Percentiles rank a stretch among this genome's conserved stretches.
These are phyloP conservation scores for Chlorella vulgaris DNA, from an alignment of 139 green algal genomes.

Conservation along the genomic window DNA sequence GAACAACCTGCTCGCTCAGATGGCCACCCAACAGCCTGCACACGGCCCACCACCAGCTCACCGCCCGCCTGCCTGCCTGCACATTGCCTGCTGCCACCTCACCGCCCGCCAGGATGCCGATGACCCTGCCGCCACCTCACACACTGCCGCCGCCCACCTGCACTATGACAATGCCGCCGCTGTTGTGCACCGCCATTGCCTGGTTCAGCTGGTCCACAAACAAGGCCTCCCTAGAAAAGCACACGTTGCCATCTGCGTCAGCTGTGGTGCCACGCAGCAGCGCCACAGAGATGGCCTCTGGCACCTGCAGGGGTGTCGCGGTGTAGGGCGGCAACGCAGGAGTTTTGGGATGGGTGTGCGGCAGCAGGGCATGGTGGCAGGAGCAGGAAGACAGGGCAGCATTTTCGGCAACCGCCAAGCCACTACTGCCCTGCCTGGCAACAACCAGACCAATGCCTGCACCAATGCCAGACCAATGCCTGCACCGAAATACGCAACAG, in stretches of 20 bases:
- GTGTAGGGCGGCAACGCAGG: not conserved
- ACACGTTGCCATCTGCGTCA: conserved; percentile 62
- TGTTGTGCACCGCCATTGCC: conserved; percentile 62
- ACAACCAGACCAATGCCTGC: no score
- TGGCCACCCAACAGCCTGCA: no score
- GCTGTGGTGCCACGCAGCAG: conserved; percentile 57
- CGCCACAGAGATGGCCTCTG: conserved; percentile 40
- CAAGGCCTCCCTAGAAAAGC: conserved; percentile 53
- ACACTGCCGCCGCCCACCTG: conserved; percentile 14
- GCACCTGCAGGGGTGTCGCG: conserved; percentile 9
- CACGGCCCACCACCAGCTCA: no score
- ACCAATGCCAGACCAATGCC: no score
- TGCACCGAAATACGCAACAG: no score
- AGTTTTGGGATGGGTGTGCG: not conserved
- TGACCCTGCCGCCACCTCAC: not conserved
- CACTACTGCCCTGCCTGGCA: no score
- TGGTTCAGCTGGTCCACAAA: conserved; percentile 48
- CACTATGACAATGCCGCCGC: conserved; percentile 54
- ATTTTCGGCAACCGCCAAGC: no score
- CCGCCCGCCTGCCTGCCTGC: no score
- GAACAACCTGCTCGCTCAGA: no score
- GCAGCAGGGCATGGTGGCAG: not conserved
- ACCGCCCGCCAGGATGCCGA: not conserved
- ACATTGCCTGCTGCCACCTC: no score
- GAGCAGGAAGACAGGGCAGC: no score